These are phyloP conservation scores for Didymella pinodella DNA, from an alignment of 2,329 filamentous ascomycete species.

Conservation along the genomic window DNA sequence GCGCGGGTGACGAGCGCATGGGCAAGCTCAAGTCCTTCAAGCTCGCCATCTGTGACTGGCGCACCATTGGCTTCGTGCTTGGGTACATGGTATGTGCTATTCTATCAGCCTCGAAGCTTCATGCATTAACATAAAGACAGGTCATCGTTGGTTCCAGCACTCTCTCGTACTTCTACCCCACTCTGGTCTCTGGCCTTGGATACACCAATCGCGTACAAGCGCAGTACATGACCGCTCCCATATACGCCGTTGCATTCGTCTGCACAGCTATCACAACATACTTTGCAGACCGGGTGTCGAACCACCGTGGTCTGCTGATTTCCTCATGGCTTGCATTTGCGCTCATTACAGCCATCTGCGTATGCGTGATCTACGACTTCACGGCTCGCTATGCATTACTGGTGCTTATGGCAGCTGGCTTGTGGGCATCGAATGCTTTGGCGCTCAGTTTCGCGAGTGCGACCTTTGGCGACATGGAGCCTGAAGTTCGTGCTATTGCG, in stretches of 20 bases:
- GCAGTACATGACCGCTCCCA: conserved; percentile 63
- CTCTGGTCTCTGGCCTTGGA: conserved; percentile 60
- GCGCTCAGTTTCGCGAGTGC: conserved; percentile 62
- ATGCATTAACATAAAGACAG: conserved; percentile 26
- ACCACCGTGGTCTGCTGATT: conserved; percentile 60
- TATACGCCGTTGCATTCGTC: conserved; percentile 63
- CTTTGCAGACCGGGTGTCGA: conserved; percentile 58
- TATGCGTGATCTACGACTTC: conserved; percentile 59
- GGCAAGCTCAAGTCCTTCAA: conserved; percentile 51
- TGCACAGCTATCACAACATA: conserved; percentile 57
- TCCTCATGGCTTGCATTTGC: conserved; percentile 57
- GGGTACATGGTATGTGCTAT: conserved; percentile 57
- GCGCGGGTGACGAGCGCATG: conserved; percentile 41
- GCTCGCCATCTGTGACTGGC: conserved; percentile 55
- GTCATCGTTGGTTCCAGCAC: conserved; percentile 59
- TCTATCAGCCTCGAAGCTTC: neutral
- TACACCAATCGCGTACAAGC: conserved; percentile 56
- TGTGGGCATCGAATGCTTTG: conserved; percentile 63
- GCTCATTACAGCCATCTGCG: conserved; percentile 51
- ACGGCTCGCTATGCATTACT: conserved; percentile 63
- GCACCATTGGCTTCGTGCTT: conserved; percentile 59
- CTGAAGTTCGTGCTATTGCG: conserved; percentile 61
- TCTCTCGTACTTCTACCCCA: conserved; percentile 64
- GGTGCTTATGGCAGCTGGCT: conserved; percentile 63
- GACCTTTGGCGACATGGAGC: conserved; percentile 60